phyloP scores from a whole-genome alignment of 192 early-diverging fungal species.

The Podila epicladia region DNA sequence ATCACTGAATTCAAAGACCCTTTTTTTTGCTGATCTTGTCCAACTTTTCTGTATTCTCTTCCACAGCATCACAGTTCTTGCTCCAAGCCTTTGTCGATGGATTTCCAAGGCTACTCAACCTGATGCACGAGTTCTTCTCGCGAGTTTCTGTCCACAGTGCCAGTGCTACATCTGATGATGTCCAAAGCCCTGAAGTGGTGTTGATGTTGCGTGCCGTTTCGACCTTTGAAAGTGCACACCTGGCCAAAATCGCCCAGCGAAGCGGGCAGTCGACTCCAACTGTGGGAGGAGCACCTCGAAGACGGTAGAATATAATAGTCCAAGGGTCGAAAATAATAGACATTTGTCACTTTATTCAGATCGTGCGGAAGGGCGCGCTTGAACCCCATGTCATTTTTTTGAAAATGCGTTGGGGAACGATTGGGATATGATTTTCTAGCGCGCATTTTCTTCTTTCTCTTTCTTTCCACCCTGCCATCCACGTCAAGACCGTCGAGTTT shows the following conservation, averaged over 20 bases:
- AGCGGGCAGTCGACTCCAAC: constrained; percentile 10
- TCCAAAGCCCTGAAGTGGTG: constrained; percentile 56
- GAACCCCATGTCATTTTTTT: too few species aligned
- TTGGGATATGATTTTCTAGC: too few species aligned
- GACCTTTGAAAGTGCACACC: constrained; percentile 43
- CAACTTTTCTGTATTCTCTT: background rate
- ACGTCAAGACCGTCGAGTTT: too few species aligned
- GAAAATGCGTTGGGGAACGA: too few species aligned
- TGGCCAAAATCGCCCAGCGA: constrained; percentile 30
- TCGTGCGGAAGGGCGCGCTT: too few species aligned
- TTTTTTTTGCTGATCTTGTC: constrained; percentile 1
- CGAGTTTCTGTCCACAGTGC: constrained; percentile 58
- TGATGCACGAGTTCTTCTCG: constrained; percentile 65
- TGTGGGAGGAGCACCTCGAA: background rate
- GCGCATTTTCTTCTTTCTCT: too few species aligned
- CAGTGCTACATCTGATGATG: constrained; percentile 53
- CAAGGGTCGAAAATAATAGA: too few species aligned
- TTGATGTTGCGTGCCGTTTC: constrained; percentile 53
- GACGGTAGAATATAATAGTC: background rate
- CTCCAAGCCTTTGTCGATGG: constrained; percentile 63
- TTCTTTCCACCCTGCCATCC: too few species aligned
- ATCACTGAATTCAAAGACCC: background rate
- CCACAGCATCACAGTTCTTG: constrained; percentile 58
- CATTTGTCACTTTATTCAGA: too few species aligned
- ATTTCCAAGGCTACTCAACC: constrained; percentile 59